Base-by-base conservation (phyloP, 306 rosid species). In the Cicer cuneatum region DNA sequence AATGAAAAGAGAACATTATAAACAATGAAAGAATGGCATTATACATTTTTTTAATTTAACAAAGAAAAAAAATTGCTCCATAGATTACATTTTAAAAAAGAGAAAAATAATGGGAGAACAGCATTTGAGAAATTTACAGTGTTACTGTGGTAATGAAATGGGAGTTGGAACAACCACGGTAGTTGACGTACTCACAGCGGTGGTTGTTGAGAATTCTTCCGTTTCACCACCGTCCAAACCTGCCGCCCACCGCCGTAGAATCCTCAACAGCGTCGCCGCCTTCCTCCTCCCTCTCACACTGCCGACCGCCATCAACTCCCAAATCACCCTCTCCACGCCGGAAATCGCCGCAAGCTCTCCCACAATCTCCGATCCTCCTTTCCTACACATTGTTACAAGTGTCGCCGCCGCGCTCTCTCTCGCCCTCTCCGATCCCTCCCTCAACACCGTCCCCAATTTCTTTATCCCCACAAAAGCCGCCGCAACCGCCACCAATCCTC, bases 341-440 rank as follows among this genome's bases (percentile, higher is more conserved):
- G 86, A 46, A 7, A 89, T 56, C 13, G 83, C 69, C 7, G 88
- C 99, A 62, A 95, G 59, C 72, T 92, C 99, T 2, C 82, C 78
- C 82, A 95, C 99, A 85, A 89, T 58, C 48, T 90, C 97, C 54
- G 86, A 77, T 2, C 99, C 98, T 0, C 98, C 98, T 46, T 95
- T 90, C 35, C 99, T 24, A 14, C 97, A 88, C 68, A 95, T 82
- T 0, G 89, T 90, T 16, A 90, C 97, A 0, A 95, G 88, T 0
- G 96, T 83, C 56, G 98, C 98, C 38, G 96, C 97, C 14, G 93
- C 96, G 10, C 99, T 88, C 72, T 95, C 99, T 37, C 93, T 75
- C 0, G 89, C 92, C 37, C 91, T 85, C 7, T 92, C 97, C 2
- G 98, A 86, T 3, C 97, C 97, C 1, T 85, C 90, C 69, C 98